A percentile compares a stretch with the other conserved stretches of the same genome.
Evolutionary conservation across 2,329 filamentous ascomycete genomes (phyloP).

Genomic region (Diaporthe eres): DNA sequence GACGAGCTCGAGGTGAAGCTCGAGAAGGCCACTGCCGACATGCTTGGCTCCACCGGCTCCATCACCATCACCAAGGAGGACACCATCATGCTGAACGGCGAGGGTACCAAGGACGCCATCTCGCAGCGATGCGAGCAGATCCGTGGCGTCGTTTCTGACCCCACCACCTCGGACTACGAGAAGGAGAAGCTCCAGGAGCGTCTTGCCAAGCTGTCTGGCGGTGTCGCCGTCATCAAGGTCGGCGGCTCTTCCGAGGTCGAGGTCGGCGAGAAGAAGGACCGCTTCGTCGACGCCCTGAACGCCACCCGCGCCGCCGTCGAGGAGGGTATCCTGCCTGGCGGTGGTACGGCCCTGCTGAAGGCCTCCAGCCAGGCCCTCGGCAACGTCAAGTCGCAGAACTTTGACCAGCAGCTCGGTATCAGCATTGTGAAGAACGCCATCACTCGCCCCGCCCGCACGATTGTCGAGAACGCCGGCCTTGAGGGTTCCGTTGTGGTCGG

Average conservation of each 20-base stretch:
- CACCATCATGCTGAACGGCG: constrained; percentile 97
- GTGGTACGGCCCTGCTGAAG: constrained; percentile 98
- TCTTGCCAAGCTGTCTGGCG: constrained; percentile 98
- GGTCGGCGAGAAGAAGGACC: constrained; percentile 99
- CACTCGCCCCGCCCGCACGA: constrained; percentile 92
- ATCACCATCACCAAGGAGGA: constrained; percentile 99
- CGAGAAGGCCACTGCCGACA: constrained; percentile 95
- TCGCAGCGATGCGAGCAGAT: constrained; percentile 99
- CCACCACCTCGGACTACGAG: constrained; percentile 97
- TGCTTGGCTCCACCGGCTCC: constrained; percentile 96
- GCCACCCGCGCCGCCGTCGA: constrained; percentile 98
- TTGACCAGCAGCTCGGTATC: constrained; percentile 98
- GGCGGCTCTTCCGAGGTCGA: constrained; percentile 98
- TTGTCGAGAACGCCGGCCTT: constrained; percentile 96
- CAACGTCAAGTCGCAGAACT: constrained; percentile 90
- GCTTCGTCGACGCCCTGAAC: constrained; percentile 98
- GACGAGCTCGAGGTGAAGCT: constrained; percentile 99
- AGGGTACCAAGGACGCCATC: constrained; percentile 94
- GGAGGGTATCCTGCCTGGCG: constrained; percentile 98
- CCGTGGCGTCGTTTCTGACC: constrained; percentile 94
- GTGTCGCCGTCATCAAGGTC: constrained; percentile 99
- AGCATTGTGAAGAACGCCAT: constrained; percentile 98
- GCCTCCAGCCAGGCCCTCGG: constrained; percentile 90
- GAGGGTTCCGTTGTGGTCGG: constrained; percentile 97
- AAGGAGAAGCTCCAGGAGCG: constrained; percentile 99